Evolutionary conservation across 2,329 filamentous ascomycete species (phyloP).

Genomic region (Cladophialophora chaetospira): DNA sequence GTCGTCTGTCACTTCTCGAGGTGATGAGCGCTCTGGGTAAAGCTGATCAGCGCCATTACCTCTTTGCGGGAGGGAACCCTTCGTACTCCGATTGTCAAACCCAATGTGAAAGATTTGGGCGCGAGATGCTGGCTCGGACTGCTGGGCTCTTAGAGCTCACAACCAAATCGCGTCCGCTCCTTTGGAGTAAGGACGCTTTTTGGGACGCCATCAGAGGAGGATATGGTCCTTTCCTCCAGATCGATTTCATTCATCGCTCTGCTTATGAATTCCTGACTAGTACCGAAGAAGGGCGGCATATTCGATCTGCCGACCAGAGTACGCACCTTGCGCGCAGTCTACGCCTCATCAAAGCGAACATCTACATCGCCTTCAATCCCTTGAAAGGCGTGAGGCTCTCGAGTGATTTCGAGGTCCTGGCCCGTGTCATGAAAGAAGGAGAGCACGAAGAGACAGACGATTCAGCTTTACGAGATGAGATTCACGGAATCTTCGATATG

Average conservation of each 20-base stretch:
- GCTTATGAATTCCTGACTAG: background rate
- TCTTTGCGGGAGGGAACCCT: background rate
- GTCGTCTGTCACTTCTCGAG: background rate
- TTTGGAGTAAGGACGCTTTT: background rate
- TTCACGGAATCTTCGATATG: no score
- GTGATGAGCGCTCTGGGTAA: background rate
- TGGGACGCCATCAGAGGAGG: background rate
- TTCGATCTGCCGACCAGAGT: background rate
- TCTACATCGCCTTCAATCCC: no score
- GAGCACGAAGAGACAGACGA: no score
- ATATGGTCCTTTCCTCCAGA: no score
- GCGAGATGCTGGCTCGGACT: background rate
- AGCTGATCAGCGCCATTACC: background rate
- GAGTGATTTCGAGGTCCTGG: no score
- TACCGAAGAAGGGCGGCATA: background rate
- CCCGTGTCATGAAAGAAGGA: no score
- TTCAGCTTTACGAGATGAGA: no score
- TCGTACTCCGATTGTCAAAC: background rate
- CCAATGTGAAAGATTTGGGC: background rate
- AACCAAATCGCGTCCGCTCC: background rate
- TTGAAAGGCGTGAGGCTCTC: no score
- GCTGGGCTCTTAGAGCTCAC: conserved; percentile 12
- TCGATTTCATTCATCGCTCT: background rate
- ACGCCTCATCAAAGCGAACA: no score
- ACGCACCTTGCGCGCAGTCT: no score